These are phyloP conservation scores for Fusarium illudens DNA, from an alignment of 2,329 filamentous ascomycete species.

Conservation along the genomic window DNA sequence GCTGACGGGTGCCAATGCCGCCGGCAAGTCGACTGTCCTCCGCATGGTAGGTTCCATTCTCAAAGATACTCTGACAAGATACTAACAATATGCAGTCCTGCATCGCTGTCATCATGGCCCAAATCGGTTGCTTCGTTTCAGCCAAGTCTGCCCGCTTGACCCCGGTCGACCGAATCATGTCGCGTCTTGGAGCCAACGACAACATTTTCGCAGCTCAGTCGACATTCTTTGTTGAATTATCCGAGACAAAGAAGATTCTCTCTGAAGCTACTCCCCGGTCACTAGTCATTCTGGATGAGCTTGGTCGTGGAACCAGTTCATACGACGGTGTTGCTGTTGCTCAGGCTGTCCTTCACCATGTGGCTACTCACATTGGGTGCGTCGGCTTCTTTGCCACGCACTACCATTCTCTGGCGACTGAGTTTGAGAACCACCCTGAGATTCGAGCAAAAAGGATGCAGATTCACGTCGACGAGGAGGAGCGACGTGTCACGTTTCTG, in stretches of 20 bases:
- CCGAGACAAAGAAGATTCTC: slow-evolving; percentile 97
- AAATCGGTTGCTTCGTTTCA: slow-evolving; percentile 93
- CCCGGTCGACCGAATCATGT: slow-evolving; percentile 98
- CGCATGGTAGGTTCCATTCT: slow-evolving; percentile 74
- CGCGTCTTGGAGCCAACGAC: slow-evolving; percentile 94
- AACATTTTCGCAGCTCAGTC: slow-evolving; percentile 98
- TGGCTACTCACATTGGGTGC: slow-evolving; percentile 91
- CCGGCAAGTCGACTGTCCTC: slow-evolving; percentile 94
- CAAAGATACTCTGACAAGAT: neutral
- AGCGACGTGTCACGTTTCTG: slow-evolving; percentile 91
- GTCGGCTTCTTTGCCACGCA: slow-evolving; percentile 98
- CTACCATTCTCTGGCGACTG: slow-evolving; percentile 91
- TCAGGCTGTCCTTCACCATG: slow-evolving; percentile 95
- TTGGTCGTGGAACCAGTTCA: slow-evolving; percentile 91
- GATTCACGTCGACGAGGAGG: slow-evolving; percentile 87
- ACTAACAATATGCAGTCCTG: slow-evolving; percentile 71
- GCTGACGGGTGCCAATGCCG: slow-evolving; percentile 94
- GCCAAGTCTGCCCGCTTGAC: slow-evolving; percentile 84
- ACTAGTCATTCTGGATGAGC: slow-evolving; percentile 94
- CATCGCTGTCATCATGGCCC: slow-evolving; percentile 95
- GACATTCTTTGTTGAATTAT: slow-evolving; percentile 97
- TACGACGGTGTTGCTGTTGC: slow-evolving; percentile 98
- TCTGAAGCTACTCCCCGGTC: slow-evolving; percentile 93
- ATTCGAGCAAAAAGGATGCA: slow-evolving; percentile 89
- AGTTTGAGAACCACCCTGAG: slow-evolving; percentile 90